Conservation (phyloP, 345 rosid species). For the Erucastrum elatum region DNA sequence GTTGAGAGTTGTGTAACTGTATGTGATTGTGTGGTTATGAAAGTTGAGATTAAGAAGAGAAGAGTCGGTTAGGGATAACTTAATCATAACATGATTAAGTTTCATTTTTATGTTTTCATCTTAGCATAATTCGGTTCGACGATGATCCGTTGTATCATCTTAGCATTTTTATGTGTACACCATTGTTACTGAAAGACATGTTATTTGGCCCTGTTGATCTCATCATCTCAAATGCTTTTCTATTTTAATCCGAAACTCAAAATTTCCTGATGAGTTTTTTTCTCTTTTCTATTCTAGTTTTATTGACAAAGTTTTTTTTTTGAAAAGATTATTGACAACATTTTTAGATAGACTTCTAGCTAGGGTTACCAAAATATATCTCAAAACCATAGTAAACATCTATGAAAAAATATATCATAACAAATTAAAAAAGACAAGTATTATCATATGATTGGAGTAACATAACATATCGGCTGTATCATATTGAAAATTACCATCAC, state of each 20-base stretch:
- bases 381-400: not conserved
- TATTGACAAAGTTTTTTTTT: not conserved
- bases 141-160: not conserved
- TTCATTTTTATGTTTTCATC: not conserved
- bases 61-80: not conserved
- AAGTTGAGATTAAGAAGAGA: slow-evolving; percentile 16
- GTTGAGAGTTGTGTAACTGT: slow-evolving; percentile 13
- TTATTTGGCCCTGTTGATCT: not conserved
- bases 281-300: not conserved
- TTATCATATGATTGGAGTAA: not conserved
- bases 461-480: slow-evolving; percentile 4
- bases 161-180: not conserved
- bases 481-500: not conserved
- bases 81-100: not conserved
- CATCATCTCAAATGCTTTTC: not conserved
- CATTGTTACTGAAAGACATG: not conserved
- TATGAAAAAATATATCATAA: too few relatives aligned
- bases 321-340: not conserved
- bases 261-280: not conserved
- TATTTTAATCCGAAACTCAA: not conserved
- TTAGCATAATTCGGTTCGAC: not conserved
- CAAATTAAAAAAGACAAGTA: not conserved
- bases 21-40: slow-evolving; percentile 5
- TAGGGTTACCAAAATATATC: not conserved
- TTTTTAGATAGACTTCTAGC: not conserved